A percentile compares a stretch with the other conserved stretches of the same genome.
Evolutionary conservation across 441 rosid species (phyloP).

Genomic region (Erodium texanum): DNA sequence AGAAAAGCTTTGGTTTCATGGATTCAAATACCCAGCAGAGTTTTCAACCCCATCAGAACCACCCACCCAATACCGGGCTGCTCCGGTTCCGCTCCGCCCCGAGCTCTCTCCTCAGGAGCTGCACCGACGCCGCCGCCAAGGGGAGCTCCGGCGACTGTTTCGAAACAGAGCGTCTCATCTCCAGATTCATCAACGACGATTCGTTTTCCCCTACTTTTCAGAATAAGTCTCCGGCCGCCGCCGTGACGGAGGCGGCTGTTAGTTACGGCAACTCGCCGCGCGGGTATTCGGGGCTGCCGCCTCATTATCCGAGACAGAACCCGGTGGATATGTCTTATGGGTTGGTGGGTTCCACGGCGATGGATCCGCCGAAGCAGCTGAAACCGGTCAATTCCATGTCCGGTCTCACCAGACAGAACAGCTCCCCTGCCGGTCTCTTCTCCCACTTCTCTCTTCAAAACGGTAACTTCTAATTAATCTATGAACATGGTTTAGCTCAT

Average conservation of each 20-base stretch:
- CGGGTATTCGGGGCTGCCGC: constrained; percentile 54
- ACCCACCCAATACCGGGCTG: constrained; percentile 49
- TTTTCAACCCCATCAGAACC: constrained; percentile 33
- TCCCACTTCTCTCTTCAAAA: constrained; percentile 43
- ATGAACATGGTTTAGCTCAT: no score
- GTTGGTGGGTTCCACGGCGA: constrained; percentile 20
- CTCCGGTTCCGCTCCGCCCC: constrained; percentile 81
- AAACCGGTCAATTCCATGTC: constrained; percentile 34
- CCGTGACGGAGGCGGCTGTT: constrained; percentile 17
- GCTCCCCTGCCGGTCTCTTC: constrained; percentile 69
- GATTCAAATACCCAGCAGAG: constrained; percentile 45
- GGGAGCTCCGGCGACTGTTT: constrained; percentile 11
- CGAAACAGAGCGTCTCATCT: constrained; percentile 31
- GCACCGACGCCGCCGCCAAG: constrained; percentile 28
- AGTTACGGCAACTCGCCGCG: constrained; percentile 27
- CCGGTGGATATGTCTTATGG: constrained; percentile 45
- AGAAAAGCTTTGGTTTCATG: constrained; percentile 28
- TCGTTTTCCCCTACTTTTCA: constrained; percentile 24
- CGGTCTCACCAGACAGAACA: constrained; percentile 53
- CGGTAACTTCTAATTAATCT: no score
- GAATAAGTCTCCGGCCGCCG: constrained; percentile 30
- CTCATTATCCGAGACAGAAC: constrained; percentile 50
- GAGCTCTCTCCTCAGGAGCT: constrained; percentile 42
- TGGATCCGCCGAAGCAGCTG: constrained; percentile 32
- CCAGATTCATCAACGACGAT: constrained; percentile 33